Conservation (phyloP, 441 rosid species). For the Eutrema salsugineum region DNA sequence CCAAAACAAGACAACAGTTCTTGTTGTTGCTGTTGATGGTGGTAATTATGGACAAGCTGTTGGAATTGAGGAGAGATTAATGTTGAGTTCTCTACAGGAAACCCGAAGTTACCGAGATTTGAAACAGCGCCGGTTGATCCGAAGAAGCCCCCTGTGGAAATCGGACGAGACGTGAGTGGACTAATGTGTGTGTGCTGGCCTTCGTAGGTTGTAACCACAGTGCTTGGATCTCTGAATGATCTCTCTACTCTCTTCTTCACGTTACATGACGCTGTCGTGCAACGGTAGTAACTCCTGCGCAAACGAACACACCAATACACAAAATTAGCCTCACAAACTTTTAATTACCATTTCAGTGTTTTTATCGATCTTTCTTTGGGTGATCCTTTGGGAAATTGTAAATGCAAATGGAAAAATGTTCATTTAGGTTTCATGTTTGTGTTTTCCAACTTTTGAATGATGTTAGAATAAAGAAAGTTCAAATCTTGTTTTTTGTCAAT, state of each 20-base stretch:
- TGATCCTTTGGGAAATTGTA: background rate
- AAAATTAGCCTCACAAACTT: background rate
- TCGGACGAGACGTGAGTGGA: constrained; percentile 46
- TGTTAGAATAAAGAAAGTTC: background rate
- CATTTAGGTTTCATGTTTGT: background rate
- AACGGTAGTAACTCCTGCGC: constrained; percentile 72
- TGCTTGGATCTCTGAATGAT: constrained; percentile 52
- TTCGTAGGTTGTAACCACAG: constrained; percentile 68
- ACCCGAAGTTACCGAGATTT: constrained; percentile 17
- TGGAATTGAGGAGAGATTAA: constrained; percentile 22
- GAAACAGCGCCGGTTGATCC: constrained; percentile 21
- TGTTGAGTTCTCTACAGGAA: constrained; percentile 18
- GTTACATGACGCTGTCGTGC: constrained; percentile 70
- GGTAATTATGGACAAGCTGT: constrained; percentile 27
- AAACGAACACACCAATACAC: constrained; percentile 2
- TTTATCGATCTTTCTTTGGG: background rate
- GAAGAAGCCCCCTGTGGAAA: constrained; percentile 11
- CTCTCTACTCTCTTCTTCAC: constrained; percentile 81
- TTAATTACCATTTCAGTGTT: background rate
- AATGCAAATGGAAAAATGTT: background rate
- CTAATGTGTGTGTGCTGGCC: constrained; percentile 73
- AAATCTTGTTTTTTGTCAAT: background rate
- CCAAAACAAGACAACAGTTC: constrained; percentile 26
- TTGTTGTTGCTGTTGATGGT: constrained; percentile 33
- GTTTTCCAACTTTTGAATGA: background rate